Conservation (phyloP, 1,139 yeast genomes). For the Taphrina deformans region DNA sequence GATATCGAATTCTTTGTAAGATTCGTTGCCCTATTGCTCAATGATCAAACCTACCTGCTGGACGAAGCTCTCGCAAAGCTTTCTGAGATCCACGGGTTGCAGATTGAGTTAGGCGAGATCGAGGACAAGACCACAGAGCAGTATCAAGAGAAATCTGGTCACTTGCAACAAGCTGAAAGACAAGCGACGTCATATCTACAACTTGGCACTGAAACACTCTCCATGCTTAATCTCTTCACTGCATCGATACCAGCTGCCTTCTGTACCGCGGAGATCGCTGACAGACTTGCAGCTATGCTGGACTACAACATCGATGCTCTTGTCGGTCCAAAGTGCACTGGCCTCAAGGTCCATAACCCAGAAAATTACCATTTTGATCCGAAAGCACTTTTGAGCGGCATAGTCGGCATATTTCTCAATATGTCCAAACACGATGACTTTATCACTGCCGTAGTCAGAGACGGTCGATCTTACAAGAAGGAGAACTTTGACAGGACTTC, state of each 20-base stretch:
- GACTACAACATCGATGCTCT: conserved; percentile 84
- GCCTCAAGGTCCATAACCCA: conserved; percentile 80
- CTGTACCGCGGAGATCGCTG: conserved; percentile 85
- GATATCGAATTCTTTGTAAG: conserved; percentile 81
- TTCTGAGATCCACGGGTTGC: conserved; percentile 71
- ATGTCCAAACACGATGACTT: conserved; percentile 65
- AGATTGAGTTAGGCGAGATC: conserved; percentile 51
- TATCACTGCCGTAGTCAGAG: conserved; percentile 78
- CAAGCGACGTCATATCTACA: conserved; percentile 82
- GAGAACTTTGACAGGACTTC: conserved; percentile 69
- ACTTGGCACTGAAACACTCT: conserved; percentile 78
- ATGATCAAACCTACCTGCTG: conserved; percentile 85
- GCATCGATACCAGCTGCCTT: conserved; percentile 84
- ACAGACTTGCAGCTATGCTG: conserved; percentile 91
- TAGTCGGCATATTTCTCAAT: conserved; percentile 75
- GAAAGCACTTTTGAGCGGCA: conserved; percentile 62
- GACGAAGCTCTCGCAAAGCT: conserved; percentile 87
- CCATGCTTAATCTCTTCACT: conserved; percentile 75
- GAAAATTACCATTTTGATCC: conserved; percentile 84
- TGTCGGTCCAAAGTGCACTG: conserved; percentile 93
- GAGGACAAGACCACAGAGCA: conserved; percentile 38
- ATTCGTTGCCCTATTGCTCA: conserved; percentile 90
- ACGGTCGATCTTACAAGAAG: conserved; percentile 78
- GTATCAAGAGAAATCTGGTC: conserved; percentile 37
- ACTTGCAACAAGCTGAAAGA: conserved; percentile 62